phyloP scores from a whole-genome alignment of 2,329 filamentous ascomycete genomes.

The Pestalotiopsis sp. region DNA sequence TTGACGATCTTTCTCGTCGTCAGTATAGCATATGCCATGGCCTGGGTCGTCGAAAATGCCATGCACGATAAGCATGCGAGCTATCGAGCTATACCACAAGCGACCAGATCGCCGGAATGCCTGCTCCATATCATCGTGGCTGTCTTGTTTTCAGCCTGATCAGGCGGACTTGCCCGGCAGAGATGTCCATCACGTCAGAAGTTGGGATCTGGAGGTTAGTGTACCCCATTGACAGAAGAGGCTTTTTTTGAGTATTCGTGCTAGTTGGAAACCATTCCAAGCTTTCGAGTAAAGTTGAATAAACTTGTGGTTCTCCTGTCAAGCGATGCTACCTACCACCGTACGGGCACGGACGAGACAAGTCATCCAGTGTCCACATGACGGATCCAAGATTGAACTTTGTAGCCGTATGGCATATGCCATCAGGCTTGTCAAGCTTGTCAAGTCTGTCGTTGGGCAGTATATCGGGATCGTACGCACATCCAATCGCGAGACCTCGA shows the following conservation, averaged over 20 bases:
- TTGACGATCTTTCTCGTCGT: neutral
- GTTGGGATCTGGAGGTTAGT: neutral
- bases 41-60: neutral
- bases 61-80: neutral
- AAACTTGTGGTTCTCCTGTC: neutral
- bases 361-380: neutral
- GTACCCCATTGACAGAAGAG: no score
- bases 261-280: neutral
- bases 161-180: neutral
- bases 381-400: neutral
- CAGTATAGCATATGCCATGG: neutral
- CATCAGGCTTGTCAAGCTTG: neutral
- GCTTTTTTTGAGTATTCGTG: neutral
- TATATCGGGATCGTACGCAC: no score
- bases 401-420: neutral
- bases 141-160: neutral
- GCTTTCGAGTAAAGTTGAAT: neutral
- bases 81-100: neutral
- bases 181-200: neutral
- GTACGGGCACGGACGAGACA: neutral
- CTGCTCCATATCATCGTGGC: neutral
- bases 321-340: neutral
- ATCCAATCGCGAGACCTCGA: neutral
- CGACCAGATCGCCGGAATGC: neutral
- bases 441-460: neutral